phyloP scores from a whole-genome alignment of 1,284 basidiomycete species.

The Volvariella surrecta region DNA sequence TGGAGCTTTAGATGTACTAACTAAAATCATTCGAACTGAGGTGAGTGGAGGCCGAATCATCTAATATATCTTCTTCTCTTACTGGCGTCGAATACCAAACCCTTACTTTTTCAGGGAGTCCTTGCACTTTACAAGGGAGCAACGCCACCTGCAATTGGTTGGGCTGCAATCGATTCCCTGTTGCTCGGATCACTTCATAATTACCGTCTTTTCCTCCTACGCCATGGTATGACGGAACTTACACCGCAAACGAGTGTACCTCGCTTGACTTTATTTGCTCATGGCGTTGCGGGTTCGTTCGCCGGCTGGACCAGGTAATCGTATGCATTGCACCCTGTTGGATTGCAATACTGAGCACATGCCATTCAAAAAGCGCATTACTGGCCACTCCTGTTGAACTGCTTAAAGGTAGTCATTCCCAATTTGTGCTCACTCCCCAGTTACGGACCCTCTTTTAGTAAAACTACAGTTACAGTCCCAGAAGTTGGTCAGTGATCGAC shows the following conservation, averaged over 20 bases:
- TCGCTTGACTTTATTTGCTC: slow-evolving; percentile 49
- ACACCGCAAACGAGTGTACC: slow-evolving; percentile 32
- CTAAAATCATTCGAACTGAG: slow-evolving; percentile 58
- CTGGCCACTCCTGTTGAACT: slow-evolving; percentile 69
- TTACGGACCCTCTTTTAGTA: slow-evolving; percentile 29
- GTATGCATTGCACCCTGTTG: slow-evolving; percentile 1
- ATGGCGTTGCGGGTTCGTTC: slow-evolving; percentile 63
- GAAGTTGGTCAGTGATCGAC: slow-evolving; percentile 40
- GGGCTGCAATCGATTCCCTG: slow-evolving; percentile 70
- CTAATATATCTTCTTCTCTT: background rate
- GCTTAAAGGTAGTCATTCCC: slow-evolving; percentile 44
- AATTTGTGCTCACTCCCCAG: slow-evolving; percentile 1
- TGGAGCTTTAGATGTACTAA: slow-evolving; percentile 59
- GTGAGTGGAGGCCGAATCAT: slow-evolving; percentile 21
- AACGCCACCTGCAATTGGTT: slow-evolving; percentile 68
- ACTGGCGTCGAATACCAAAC: background rate
- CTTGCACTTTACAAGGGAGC: slow-evolving; percentile 64
- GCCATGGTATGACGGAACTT: slow-evolving; percentile 44
- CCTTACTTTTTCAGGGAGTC: slow-evolving; percentile 28
- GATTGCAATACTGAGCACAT: slow-evolving; percentile 4
- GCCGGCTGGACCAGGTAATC: slow-evolving; percentile 67
- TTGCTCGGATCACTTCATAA: slow-evolving; percentile 71
- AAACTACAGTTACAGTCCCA: slow-evolving; percentile 73
- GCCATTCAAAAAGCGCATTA: slow-evolving; percentile 34
- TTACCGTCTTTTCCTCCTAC: slow-evolving; percentile 56